phyloP scores from a whole-genome alignment of 2,329 filamentous ascomycete genomes.

The Ramularia collo-cygni region DNA sequence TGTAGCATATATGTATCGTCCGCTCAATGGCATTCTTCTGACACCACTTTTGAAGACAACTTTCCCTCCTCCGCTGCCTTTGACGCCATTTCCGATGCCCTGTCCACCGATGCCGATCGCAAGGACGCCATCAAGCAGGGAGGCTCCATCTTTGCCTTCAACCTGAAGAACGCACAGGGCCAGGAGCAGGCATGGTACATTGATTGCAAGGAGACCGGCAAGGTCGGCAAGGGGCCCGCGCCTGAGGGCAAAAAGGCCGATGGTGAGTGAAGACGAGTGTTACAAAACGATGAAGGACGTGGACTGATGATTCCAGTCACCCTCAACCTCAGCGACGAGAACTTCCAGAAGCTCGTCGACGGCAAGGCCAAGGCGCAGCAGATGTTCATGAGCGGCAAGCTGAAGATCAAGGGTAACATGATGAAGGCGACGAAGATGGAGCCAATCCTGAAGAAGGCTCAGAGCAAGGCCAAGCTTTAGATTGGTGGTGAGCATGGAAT shows the following conservation, averaged over 20 bases:
- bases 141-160: constrained; percentile 83
- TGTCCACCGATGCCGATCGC: constrained; percentile 63
- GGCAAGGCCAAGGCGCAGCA: constrained; percentile 93
- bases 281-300: neutral
- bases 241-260: constrained; percentile 69
- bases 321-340: constrained; percentile 73
- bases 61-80: constrained; percentile 91
- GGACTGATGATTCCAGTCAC: constrained; percentile 54
- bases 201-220: constrained; percentile 85
- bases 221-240: constrained; percentile 66
- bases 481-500: too few relatives aligned
- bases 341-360: constrained; percentile 74
- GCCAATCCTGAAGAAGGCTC: constrained; percentile 81
- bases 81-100: constrained; percentile 71
- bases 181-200: constrained; percentile 86
- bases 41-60: constrained; percentile 33
- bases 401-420: constrained; percentile 96
- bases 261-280: constrained; percentile 51
- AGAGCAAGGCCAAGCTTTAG: constrained; percentile 74
- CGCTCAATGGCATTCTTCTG: neutral
- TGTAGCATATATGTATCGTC: neutral
- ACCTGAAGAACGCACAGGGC: constrained; percentile 77
- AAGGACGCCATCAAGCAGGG: constrained; percentile 86
- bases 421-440: constrained; percentile 99
- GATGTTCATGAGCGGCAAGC: constrained; percentile 95